A percentile compares a stretch with the other conserved stretches of the same genome.
Evolutionary conservation across 345 rosid species (phyloP).

Genomic region (Noccaea bulbosa): DNA sequence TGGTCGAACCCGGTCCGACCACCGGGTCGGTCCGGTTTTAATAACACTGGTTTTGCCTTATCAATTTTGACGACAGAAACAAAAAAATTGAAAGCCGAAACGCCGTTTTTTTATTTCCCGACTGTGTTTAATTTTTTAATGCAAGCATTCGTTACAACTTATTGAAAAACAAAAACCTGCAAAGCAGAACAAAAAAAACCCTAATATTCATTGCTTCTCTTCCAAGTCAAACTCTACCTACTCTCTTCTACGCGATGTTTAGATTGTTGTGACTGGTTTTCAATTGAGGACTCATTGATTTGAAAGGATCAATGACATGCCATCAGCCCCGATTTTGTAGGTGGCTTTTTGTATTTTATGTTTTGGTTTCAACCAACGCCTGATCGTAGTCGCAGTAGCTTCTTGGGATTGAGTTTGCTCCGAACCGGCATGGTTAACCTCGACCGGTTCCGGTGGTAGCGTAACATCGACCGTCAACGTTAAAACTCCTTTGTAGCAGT

Average conservation of each 20-base stretch:
- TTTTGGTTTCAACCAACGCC: neutral
- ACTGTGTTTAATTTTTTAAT: too few species aligned
- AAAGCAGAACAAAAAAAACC: too few species aligned
- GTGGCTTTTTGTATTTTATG: neutral
- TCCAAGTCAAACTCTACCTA: slow-evolving; percentile 6
- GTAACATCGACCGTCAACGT: slow-evolving; percentile 23
- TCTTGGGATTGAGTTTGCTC: slow-evolving; percentile 8
- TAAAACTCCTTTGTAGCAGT: slow-evolving; percentile 34
- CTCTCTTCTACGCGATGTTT: too few species aligned
- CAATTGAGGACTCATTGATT: neutral
- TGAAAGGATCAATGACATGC: neutral
- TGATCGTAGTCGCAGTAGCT: neutral
- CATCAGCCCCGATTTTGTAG: slow-evolving; percentile 12
- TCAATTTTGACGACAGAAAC: too few species aligned
- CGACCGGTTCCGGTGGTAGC: slow-evolving; percentile 8
- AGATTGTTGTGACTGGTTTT: too few species aligned
- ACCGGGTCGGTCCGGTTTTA: too few species aligned
- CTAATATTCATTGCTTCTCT: neutral
- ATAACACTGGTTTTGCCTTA: too few species aligned
- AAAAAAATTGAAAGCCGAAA: too few species aligned
- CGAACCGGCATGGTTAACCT: slow-evolving; percentile 4
- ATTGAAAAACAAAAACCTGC: too few species aligned
- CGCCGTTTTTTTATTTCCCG: too few species aligned
- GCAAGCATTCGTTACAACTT: too few species aligned
- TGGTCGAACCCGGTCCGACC: too few species aligned